phyloP scores from a whole-genome alignment of 306 rosid genomes.

The Purshia tridentata region DNA sequence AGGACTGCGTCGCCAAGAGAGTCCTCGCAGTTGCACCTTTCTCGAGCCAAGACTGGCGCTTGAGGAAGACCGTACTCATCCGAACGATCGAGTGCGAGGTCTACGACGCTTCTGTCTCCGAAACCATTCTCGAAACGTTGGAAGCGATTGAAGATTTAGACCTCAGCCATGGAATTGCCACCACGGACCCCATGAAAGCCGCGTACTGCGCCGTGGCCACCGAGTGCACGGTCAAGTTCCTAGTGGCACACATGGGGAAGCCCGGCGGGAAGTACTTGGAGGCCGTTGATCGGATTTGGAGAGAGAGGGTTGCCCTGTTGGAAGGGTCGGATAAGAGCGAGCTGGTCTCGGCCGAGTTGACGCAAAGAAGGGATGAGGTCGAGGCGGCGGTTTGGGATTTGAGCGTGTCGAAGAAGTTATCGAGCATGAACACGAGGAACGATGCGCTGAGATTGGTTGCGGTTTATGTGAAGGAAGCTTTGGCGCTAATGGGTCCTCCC shows the following conservation, averaged over 20 bases:
- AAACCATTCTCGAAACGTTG: constrained; percentile 41
- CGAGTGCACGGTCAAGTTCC: constrained; percentile 62
- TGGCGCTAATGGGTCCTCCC: constrained; percentile 54
- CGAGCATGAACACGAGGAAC: constrained; percentile 42
- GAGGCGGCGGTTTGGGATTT: constrained; percentile 60
- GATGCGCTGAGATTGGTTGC: constrained; percentile 44
- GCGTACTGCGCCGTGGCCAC: constrained; percentile 76
- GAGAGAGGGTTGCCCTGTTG: constrained; percentile 39
- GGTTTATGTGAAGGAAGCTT: constrained; percentile 55
- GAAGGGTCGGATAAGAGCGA: constrained; percentile 23
- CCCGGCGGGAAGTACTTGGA: constrained; percentile 39
- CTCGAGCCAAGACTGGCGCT: constrained; percentile 45
- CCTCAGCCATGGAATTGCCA: constrained; percentile 17
- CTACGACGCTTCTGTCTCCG: constrained; percentile 38
- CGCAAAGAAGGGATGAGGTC: constrained; percentile 39
- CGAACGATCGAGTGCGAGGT: constrained; percentile 47
- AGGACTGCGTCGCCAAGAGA: constrained; percentile 34
- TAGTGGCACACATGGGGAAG: constrained; percentile 28
- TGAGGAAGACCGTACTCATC: constrained; percentile 60
- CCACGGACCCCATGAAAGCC: constrained; percentile 34
- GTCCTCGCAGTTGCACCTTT: constrained; percentile 39
- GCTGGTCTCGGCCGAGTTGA: constrained; percentile 44
- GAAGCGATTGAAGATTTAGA: constrained; percentile 55
- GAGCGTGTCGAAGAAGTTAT: constrained; percentile 41
- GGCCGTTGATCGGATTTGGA: constrained; percentile 62